A percentile compares a stretch with the other conserved stretches of the same genome.
Conservation (phyloP, 805 yeast species). For the Candida montana region DNA sequence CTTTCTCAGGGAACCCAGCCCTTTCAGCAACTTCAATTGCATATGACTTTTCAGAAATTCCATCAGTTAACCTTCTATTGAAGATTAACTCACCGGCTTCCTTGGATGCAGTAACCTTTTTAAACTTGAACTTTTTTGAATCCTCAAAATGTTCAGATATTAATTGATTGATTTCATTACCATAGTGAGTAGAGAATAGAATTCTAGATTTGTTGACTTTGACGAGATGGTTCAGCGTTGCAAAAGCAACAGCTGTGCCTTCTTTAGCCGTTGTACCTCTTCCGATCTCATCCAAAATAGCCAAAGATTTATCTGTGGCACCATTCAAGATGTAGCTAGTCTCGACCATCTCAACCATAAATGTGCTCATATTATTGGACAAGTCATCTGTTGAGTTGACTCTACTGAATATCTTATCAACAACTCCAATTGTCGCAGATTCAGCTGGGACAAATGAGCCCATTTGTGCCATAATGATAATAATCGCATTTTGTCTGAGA, state of each 20-base stretch:
- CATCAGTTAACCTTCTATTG: constrained; percentile 83
- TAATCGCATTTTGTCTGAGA: constrained; percentile 83
- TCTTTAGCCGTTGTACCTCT: constrained; percentile 77
- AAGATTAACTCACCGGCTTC: constrained; percentile 60
- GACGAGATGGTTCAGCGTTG: constrained; percentile 80
- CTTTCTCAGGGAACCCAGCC: constrained; percentile 84
- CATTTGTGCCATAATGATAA: constrained; percentile 79
- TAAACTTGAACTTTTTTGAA: constrained; percentile 65
- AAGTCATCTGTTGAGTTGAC: constrained; percentile 98
- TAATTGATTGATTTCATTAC: constrained; percentile 71
- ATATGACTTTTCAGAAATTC: constrained; percentile 88
- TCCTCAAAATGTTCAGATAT: constrained; percentile 54
- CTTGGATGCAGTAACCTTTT: constrained; percentile 39
- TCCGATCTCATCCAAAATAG: constrained; percentile 94
- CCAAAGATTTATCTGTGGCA: constrained; percentile 72
- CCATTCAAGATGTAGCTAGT: constrained; percentile 79
- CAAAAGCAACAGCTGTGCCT: constrained; percentile 97
- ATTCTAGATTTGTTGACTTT: constrained; percentile 69
- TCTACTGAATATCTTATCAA: constrained; percentile 88
- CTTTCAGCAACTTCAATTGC: constrained; percentile 96
- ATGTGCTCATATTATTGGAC: constrained; percentile 90
- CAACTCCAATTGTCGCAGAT: constrained; percentile 71
- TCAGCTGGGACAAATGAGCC: constrained; percentile 86
- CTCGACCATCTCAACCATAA: constrained; percentile 95
- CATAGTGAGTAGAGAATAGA: constrained; percentile 95